phyloP scores from a whole-genome alignment of 805 yeast genomes.

The Nakazawaea pomicola region DNA sequence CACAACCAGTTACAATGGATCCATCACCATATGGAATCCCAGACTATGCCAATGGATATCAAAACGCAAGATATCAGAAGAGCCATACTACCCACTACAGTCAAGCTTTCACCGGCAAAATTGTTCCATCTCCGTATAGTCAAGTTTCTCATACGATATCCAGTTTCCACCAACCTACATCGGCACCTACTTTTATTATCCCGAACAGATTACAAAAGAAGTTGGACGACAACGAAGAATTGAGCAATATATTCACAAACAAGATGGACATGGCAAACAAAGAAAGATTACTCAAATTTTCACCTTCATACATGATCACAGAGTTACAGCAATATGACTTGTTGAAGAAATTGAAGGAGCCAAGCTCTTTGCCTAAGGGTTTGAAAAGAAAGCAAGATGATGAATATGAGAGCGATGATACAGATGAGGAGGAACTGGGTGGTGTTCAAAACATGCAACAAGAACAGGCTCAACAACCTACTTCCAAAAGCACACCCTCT shows the following conservation, averaged over 20 bases:
- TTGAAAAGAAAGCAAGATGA: background rate
- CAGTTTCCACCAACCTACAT: constrained; percentile 5
- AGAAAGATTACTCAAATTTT: constrained; percentile 10
- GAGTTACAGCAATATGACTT: constrained; percentile 8
- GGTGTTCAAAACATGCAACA: constrained; percentile 16
- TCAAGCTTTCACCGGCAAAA: constrained; percentile 3
- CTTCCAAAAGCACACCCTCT: constrained; percentile 26
- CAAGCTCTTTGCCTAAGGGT: constrained; percentile 1
- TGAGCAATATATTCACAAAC: constrained; percentile 1
- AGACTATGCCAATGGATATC: background rate
- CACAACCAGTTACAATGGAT: background rate
- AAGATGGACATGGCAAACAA: constrained; percentile 8
- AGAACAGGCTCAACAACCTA: constrained; percentile 1
- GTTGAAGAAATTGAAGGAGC: constrained; percentile 4
- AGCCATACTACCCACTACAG: background rate
- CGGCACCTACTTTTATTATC: constrained; percentile 5
- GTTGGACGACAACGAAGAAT: background rate
- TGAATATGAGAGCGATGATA: constrained; percentile 25
- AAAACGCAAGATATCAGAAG: background rate
- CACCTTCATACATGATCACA: constrained; percentile 5
- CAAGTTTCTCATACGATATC: constrained; percentile 6
- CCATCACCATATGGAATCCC: background rate
- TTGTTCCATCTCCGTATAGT: constrained; percentile 11
- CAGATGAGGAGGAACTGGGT: constrained; percentile 16
- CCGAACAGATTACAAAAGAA: constrained; percentile 8